phyloP scores from a whole-genome alignment of 1,284 basidiomycete species.

The Cutaneotrichosporon dermatis region DNA sequence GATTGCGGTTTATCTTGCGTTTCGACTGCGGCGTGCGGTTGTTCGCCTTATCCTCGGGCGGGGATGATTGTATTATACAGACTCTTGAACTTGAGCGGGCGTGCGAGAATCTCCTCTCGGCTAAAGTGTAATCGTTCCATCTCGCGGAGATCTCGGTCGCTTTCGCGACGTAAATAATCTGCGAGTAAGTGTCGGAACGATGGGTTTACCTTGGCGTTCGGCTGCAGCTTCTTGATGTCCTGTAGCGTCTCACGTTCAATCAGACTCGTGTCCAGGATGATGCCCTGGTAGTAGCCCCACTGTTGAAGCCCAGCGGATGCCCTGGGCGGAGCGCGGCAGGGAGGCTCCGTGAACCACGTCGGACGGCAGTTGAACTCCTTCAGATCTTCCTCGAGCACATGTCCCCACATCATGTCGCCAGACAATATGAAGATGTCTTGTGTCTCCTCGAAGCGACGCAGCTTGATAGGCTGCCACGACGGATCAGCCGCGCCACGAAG shows the following conservation, averaged over 20 bases:
- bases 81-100: constrained; percentile 39
- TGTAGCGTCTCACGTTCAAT: constrained; percentile 14
- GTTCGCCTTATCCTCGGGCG: not conserved
- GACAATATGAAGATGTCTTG: constrained; percentile 30
- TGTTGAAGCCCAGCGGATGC: constrained; percentile 24
- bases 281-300: constrained; percentile 19
- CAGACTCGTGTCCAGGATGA: constrained; percentile 28
- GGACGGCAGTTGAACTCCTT: constrained; percentile 28
- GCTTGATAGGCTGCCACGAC: constrained; percentile 7
- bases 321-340: constrained; percentile 19
- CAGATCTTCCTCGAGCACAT: constrained; percentile 32
- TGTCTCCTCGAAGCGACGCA: constrained; percentile 6
- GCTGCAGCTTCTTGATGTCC: constrained; percentile 27
- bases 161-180: constrained; percentile 35
- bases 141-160: constrained; percentile 30
- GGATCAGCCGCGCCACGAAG: constrained; percentile 28
- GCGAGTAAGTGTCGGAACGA: not conserved
- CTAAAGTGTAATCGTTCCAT: constrained; percentile 15
- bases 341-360: constrained; percentile 25
- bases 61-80: constrained; percentile 28
- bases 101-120: constrained; percentile 36
- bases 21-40: constrained; percentile 5
- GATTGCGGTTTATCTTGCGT: constrained; percentile 12
- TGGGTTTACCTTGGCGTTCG: constrained; percentile 23
- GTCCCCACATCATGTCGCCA: constrained; percentile 26